A percentile compares a stretch with the other conserved stretches of the same genome.
These are phyloP conservation scores for Monilinia laxa DNA, from an alignment of 2,329 filamentous ascomycete species.

Conservation along the genomic window DNA sequence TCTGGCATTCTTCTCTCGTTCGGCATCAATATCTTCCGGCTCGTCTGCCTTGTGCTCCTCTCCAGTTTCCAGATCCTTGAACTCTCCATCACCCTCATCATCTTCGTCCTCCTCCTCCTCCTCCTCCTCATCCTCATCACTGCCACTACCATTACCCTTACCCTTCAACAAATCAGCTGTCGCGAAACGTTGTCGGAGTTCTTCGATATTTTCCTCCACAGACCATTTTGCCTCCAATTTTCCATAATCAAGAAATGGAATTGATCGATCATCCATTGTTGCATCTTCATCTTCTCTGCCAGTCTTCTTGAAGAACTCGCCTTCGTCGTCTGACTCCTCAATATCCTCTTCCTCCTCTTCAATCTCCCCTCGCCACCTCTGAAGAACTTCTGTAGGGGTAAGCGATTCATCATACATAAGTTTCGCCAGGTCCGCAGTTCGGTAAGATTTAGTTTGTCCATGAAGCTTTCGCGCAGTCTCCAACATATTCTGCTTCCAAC, in stretches of 20 bases:
- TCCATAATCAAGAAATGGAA: slow-evolving; percentile 78
- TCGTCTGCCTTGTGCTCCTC: slow-evolving; percentile 53
- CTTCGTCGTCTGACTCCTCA: slow-evolving; percentile 55
- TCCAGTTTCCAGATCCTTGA: slow-evolving; percentile 81
- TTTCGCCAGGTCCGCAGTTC: slow-evolving; percentile 78
- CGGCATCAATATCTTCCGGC: slow-evolving; percentile 66
- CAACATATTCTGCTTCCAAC: slow-evolving; percentile 87
- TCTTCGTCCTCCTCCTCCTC: slow-evolving; percentile 54
- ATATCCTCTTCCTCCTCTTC: slow-evolving; percentile 58
- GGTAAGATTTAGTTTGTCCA: slow-evolving; percentile 67
- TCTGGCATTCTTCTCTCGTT: slow-evolving; percentile 86
- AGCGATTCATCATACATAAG: slow-evolving; percentile 86
- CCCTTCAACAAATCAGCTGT: slow-evolving; percentile 62
- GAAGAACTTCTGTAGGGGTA: slow-evolving; percentile 70
- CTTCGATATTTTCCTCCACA: slow-evolving; percentile 72
- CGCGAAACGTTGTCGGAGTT: slow-evolving; percentile 73
- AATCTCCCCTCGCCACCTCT: slow-evolving; percentile 73
- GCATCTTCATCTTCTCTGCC: slow-evolving; percentile 66
- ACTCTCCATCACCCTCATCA: slow-evolving; percentile 75
- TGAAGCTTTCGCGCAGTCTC: slow-evolving; percentile 73
- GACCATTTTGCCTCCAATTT: slow-evolving; percentile 84
- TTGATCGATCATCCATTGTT: slow-evolving; percentile 71
- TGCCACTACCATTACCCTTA: slow-evolving; percentile 51
- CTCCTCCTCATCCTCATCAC: slow-evolving; percentile 47
- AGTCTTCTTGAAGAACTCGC: slow-evolving; percentile 65